Base-by-base conservation (phyloP, 2,329 filamentous ascomycete species). In the Raffaelea arxii region DNA sequence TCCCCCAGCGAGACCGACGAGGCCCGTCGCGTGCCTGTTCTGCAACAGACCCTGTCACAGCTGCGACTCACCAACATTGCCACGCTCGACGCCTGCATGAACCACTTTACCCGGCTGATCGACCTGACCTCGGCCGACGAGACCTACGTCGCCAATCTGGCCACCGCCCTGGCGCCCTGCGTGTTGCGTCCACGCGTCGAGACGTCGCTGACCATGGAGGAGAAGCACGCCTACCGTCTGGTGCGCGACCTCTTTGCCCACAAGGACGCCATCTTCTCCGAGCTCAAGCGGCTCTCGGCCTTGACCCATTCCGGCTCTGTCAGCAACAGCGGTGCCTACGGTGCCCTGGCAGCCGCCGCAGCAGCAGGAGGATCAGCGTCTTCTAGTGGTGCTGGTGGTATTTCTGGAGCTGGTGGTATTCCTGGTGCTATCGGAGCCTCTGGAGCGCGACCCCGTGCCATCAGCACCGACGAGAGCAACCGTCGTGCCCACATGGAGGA, bases 71-170 rank as follows among this genome's bases (percentile, higher is more conserved):
- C 92, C 53, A 98, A 98, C 64, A 98, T 98, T 64, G 92, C 92
- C 41, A 97, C 92, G n/a, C 80, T 98, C 49, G 92, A 98, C 64
- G 92, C 92, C 36, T 86, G 95, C 61, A 94, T 94, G 75, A 97
- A 94, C 54, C 92, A 98, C 67, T 97, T 98, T 63, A 96, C 91
- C 35, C 86, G 92, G 50, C 73, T 98, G 50, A 94, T 98, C 60
- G 92, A 98, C 63, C 75, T 98, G 52, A 98, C 92, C 2, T 97
- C 91, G 14, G 92, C 92, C 25, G 91, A 95, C 55, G 92, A 98
- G 61, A 70, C 80, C 38, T 98, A 94, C 60, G 69, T 94, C 48
- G 62, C 82, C 12, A 71, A 81, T 32, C 77, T 98, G 35, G 86
- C 89, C 3, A 80, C 80, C 23, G 69, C 73, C 6, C 72, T 98